phyloP scores from a whole-genome alignment of 495 filamentous ascomycete genomes.

The Trichoderma gamsii region DNA sequence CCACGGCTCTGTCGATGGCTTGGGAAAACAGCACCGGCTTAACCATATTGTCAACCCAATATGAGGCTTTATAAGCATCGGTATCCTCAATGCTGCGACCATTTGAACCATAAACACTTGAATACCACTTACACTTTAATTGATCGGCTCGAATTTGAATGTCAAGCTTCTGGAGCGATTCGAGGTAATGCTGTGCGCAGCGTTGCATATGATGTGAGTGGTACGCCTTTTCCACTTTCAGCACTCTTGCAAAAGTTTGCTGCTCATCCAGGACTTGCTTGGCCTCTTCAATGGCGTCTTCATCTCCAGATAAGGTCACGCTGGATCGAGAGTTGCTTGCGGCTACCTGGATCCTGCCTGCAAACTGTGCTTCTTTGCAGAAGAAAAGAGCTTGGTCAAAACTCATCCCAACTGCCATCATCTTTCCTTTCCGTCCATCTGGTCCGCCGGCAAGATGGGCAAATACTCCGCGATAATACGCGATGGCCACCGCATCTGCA shows the following conservation, averaged over 20 bases:
- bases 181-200: conserved; percentile 25
- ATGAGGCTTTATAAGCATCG: conserved; percentile 5
- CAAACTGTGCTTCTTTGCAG: conserved; percentile 11
- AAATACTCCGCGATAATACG: conserved; percentile 35
- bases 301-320: conserved; percentile 31
- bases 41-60: conserved; percentile 38
- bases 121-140: conserved; percentile 16
- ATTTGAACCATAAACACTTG: conserved; percentile 15
- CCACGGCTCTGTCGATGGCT: conserved; percentile 29
- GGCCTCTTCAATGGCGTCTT: not conserved
- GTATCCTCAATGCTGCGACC: not conserved
- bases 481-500: conserved; percentile 21
- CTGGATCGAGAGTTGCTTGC: conserved; percentile 34
- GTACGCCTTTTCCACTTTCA: conserved; percentile 33
- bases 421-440: conserved; percentile 29
- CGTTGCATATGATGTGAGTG: conserved; percentile 39
- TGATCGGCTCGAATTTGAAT: conserved; percentile 3
- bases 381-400: conserved; percentile 21
- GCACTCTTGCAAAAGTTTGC: conserved; percentile 13
- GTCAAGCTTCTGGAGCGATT: conserved; percentile 18
- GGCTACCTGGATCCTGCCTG: conserved; percentile 21
- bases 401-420: conserved; percentile 39
- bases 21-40: conserved; percentile 26
- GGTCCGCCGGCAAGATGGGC: conserved; percentile 5
- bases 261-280: conserved; percentile 14